Percentiles rank a stretch among this genome's conserved stretches.
phyloP scores from a whole-genome alignment of 495 filamentous ascomycete genomes.

The Penicillium egyptiacum region DNA sequence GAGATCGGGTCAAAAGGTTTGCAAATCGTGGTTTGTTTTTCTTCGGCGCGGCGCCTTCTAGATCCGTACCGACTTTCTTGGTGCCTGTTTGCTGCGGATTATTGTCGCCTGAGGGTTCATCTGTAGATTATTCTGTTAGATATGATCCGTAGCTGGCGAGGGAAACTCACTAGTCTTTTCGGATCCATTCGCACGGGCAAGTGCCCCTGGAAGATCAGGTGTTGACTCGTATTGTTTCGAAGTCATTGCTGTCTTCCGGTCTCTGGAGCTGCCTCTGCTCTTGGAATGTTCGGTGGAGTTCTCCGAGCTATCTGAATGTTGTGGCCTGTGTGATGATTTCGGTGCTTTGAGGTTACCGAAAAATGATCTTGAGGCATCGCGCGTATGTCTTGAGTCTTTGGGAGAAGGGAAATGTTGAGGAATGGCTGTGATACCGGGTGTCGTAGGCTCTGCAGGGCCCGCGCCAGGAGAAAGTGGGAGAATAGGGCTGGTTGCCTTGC shows the following conservation, averaged over 20 bases:
- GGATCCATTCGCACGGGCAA: slow-evolving; percentile 31
- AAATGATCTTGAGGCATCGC: slow-evolving; percentile 56
- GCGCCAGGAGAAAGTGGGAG: slow-evolving; percentile 33
- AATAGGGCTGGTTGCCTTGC: slow-evolving; percentile 35
- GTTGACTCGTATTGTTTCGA: slow-evolving; percentile 43
- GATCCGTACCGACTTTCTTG: slow-evolving; percentile 35
- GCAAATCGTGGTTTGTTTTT: slow-evolving; percentile 54
- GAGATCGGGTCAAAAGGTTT: slow-evolving; percentile 63
- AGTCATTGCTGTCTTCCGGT: slow-evolving; percentile 37
- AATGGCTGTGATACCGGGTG: slow-evolving; percentile 54
- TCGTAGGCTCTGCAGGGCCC: slow-evolving; percentile 33
- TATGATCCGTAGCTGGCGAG: neutral
- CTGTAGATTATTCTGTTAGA: slow-evolving; percentile 23
- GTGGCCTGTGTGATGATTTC: slow-evolving; percentile 50
- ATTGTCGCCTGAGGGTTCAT: slow-evolving; percentile 24
- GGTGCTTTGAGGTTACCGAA: slow-evolving; percentile 58
- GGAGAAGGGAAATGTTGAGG: slow-evolving; percentile 55
- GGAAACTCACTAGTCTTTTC: slow-evolving; percentile 34
- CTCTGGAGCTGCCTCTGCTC: slow-evolving; percentile 46
- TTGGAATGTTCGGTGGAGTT: slow-evolving; percentile 43
- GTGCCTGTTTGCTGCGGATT: slow-evolving; percentile 22
- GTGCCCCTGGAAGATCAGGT: slow-evolving; percentile 40
- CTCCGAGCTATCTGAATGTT: slow-evolving; percentile 43
- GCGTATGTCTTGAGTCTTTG: slow-evolving; percentile 48
- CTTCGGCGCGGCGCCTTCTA: slow-evolving; percentile 32